These are phyloP conservation scores for Heterococcus sp. DNA, from an alignment of 108 stramenopile genomes.

Conservation along the genomic window DNA sequence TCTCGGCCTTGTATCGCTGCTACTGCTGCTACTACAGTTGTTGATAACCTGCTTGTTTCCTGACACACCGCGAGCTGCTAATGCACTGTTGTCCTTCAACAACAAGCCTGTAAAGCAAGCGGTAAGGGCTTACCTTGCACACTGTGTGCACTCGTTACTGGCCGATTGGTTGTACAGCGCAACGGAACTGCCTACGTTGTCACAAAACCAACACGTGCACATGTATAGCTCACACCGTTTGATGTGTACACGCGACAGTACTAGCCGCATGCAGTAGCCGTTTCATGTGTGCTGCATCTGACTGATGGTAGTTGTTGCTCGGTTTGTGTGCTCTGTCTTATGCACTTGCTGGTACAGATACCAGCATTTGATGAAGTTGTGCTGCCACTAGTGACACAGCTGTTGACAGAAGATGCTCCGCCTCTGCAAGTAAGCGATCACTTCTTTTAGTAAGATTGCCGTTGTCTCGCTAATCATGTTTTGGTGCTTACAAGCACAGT, in stretches of 20 bases:
- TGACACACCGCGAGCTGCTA: constrained; percentile 76
- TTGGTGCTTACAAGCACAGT: too few relatives aligned
- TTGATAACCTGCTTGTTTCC: constrained; percentile 81
- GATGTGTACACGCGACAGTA: too few relatives aligned
- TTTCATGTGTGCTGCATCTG: too few relatives aligned
- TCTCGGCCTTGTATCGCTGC: too few relatives aligned
- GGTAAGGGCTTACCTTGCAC: background rate
- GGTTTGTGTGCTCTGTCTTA: background rate
- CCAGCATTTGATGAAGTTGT: constrained; percentile 75
- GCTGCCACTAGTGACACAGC: constrained; percentile 68
- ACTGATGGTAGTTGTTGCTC: too few relatives aligned
- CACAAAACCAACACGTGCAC: too few relatives aligned
- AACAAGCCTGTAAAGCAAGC: constrained; percentile 78
- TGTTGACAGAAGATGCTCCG: constrained; percentile 3
- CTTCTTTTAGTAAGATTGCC: background rate
- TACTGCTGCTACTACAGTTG: constrained; percentile 81
- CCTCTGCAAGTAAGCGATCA: background rate
- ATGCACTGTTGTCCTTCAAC: constrained; percentile 83
- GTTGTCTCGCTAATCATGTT: too few relatives aligned
- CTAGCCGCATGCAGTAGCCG: too few relatives aligned
- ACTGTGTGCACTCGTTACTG: background rate
- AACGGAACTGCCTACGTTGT: too few relatives aligned
- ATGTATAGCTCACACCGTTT: too few relatives aligned
- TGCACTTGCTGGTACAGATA: constrained; percentile 1
- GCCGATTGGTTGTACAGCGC: background rate